A percentile compares a stretch with the other conserved stretches of the same genome.
phyloP scores from a whole-genome alignment of 2,329 filamentous ascomycete species.

The Dactylellina leptospora region DNA sequence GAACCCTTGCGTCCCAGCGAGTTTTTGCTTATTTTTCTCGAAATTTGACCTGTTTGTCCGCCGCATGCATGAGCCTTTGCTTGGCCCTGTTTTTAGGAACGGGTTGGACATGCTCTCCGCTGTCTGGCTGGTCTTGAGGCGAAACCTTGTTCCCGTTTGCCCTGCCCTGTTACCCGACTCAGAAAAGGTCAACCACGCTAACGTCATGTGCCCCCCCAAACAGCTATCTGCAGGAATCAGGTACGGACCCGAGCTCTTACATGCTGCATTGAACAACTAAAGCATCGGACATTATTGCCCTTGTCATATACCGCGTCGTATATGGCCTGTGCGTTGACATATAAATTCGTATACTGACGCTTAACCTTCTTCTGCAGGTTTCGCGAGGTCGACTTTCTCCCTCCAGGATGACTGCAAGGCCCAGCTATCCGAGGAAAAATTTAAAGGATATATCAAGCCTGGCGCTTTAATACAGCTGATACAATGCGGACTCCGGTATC shows the following conservation, averaged over 20 bases:
- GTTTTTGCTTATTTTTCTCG: conserved; percentile 54
- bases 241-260: conserved; percentile 46
- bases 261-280: conserved; percentile 18
- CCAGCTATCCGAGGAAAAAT: conserved; percentile 47
- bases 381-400: conserved; percentile 48
- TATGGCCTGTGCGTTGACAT: conserved; percentile 28
- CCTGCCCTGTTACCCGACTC: conserved; percentile 48
- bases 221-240: conserved; percentile 54
- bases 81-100: conserved; percentile 50
- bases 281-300: conserved; percentile 38
- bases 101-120: conserved; percentile 52
- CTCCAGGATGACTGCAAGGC: conserved; percentile 51
- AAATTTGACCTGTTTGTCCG: conserved; percentile 54
- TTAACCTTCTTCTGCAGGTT: conserved; percentile 15
- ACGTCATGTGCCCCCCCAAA: conserved; percentile 54
- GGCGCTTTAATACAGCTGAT: conserved; percentile 51
- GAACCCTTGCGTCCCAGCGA: conserved; percentile 50
- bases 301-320: conserved; percentile 17
- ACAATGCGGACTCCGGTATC: conserved; percentile 47
- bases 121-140: conserved; percentile 48
- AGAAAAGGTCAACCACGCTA: conserved; percentile 49
- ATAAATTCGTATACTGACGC: conserved; percentile 15
- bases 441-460: conserved; percentile 41
- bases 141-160: conserved; percentile 54
- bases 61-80: conserved; percentile 51